Evolutionary conservation across 208 protist genomes (phyloP), one percentile per base, ranked within the genome.

Genomic region (Acanthamoeba lenticulata): DNA sequence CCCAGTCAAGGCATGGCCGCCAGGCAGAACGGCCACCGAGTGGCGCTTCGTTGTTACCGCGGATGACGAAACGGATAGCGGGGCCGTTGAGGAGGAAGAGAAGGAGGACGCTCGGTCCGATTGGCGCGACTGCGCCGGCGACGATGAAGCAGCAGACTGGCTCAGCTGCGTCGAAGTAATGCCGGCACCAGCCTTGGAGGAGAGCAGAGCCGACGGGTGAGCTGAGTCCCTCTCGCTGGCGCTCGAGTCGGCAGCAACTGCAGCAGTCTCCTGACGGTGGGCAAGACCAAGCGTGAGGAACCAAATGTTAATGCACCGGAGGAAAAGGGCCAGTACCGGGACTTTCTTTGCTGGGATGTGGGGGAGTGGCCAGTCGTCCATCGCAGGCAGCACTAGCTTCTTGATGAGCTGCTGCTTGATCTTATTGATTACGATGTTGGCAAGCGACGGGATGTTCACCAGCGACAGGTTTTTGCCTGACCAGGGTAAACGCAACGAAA

Each of bases 391-490:
- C 77, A 86, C 77, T 40, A 86, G 44, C 77, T 86, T 86, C 77
- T 86, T 86, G 44, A 86, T 86, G 27, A 86, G n/a, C 45, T 86
- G 77, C 77, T 86, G 77, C 77, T 86, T 86, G 77, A 86, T 86
- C 45, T 57, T 86, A 29, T 86, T 86, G 21, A 86, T 57, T 13
- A 86, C 45, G 24, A 86, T 86, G 27, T 57, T 47, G 36, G 77
- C 77, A 27, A 86, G 29, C 1, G 77, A 47, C 4, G 77, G 77
- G 32, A 86, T 86, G 77, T 86, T 86, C 24, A 86, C 77, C 36
- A 86, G 5, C 17, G 21, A 42, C 15, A 60, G 45, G 44, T 86
- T 38, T 55, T 57, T 47, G 44, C 77, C 77, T 60, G 29, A 57
- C n/a, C n/a, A n/a, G n/a, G n/a, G n/a, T 1, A 19, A 62, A 62